A percentile compares a stretch with the other conserved stretches of the same genome.
phyloP scores from a whole-genome alignment of 306 rosid species.

The Biancaea sappan region DNA sequence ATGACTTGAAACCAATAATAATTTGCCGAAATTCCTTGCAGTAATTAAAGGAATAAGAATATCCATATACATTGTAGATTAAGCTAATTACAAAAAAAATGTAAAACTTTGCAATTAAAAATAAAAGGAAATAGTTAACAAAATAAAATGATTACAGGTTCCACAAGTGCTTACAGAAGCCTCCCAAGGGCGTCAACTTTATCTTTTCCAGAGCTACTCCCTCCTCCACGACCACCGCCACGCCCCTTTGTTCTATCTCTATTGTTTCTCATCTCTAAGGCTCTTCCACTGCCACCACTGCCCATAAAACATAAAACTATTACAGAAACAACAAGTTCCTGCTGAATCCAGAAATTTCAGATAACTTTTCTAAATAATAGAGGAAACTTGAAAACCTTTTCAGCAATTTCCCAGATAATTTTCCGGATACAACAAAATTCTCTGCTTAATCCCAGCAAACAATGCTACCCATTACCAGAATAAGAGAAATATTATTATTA shows the following conservation, averaged over 20 bases:
- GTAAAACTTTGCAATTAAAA: not conserved
- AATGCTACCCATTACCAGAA: not conserved
- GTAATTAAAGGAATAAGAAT: not conserved
- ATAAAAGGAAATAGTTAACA: not conserved
- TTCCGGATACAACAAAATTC: not conserved
- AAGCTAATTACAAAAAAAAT: not conserved
- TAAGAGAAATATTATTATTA: not conserved
- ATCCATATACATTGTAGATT: not conserved
- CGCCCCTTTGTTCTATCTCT: slow-evolving; percentile 59
- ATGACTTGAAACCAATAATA: not conserved
- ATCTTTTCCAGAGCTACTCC: slow-evolving; percentile 64
- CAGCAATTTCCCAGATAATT: not conserved
- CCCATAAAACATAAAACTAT: slow-evolving; percentile 23
- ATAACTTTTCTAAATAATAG: not conserved
- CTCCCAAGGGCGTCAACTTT: slow-evolving; percentile 93
- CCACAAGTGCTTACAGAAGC: slow-evolving; percentile 65
- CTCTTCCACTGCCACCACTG: slow-evolving; percentile 60
- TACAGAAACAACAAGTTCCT: not conserved
- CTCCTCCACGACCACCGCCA: slow-evolving; percentile 42
- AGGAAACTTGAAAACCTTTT: not conserved
- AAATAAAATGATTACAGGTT: not conserved
- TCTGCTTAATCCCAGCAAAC: not conserved
- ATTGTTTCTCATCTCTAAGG: slow-evolving; percentile 49
- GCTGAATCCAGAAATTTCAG: not conserved
- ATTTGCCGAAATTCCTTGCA: not conserved